phyloP scores from a whole-genome alignment of 495 filamentous ascomycete genomes.

The Xylaria grammica region DNA sequence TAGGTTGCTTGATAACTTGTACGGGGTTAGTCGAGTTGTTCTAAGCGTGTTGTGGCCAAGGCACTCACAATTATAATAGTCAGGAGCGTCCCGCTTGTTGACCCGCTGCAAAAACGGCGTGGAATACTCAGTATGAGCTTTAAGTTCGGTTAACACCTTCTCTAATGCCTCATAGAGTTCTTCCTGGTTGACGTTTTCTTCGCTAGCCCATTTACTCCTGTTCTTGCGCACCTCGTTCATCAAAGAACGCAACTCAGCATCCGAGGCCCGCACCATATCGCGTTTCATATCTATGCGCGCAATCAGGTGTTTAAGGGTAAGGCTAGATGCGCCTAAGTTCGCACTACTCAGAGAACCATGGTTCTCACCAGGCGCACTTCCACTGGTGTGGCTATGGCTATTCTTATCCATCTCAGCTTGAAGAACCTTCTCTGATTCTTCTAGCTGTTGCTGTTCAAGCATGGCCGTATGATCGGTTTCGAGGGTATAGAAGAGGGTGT shows the following conservation, averaged over 20 bases:
- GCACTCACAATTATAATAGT: slow-evolving; percentile 83
- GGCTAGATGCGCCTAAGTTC: slow-evolving; percentile 94
- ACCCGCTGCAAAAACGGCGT: slow-evolving; percentile 89
- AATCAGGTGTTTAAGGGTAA: slow-evolving; percentile 96
- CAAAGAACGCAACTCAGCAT: slow-evolving; percentile 86
- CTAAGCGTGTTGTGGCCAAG: neutral
- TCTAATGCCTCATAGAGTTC: slow-evolving; percentile 97
- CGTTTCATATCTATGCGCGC: slow-evolving; percentile 92
- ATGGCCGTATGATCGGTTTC: slow-evolving; percentile 95
- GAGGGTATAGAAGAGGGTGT: slow-evolving; percentile 90
- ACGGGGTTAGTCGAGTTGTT: slow-evolving; percentile 30
- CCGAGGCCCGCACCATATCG: slow-evolving; percentile 83
- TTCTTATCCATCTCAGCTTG: slow-evolving; percentile 89
- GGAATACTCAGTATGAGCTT: slow-evolving; percentile 95
- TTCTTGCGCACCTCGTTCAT: slow-evolving; percentile 98
- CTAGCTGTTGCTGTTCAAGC: slow-evolving; percentile 95
- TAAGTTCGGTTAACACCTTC: slow-evolving; percentile 93
- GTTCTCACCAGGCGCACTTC: slow-evolving; percentile 54
- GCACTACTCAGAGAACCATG: slow-evolving; percentile 90
- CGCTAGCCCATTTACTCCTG: slow-evolving; percentile 97
- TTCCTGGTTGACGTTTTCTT: slow-evolving; percentile 95
- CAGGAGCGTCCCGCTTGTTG: slow-evolving; percentile 94
- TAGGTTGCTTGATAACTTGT: slow-evolving; percentile 91
- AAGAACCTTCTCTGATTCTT: slow-evolving; percentile 93
- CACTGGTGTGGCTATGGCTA: slow-evolving; percentile 50